Conservation (phyloP, 176 grass and related monocot genomes). For the Triticum monococcum region DNA sequence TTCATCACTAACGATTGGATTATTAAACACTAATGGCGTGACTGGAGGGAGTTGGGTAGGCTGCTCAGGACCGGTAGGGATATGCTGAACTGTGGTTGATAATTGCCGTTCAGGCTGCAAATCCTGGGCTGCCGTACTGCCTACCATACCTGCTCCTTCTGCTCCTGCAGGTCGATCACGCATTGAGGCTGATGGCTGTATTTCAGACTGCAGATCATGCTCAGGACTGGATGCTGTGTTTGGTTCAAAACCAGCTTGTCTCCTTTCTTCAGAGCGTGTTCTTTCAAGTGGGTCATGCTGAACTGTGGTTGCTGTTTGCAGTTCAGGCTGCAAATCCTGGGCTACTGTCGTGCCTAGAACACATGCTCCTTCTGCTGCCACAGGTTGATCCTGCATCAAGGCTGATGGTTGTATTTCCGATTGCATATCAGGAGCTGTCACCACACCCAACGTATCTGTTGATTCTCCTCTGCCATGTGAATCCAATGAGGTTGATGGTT, state of each 20-base stretch:
- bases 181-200: slow-evolving; percentile 20
- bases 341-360: not conserved
- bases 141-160: not conserved
- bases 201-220: not conserved
- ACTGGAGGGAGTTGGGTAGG: slow-evolving; percentile 27
- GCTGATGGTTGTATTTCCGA: not conserved
- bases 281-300: slow-evolving; percentile 27
- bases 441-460: not conserved
- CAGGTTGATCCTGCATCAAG: too few species aligned
- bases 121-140: slow-evolving; percentile 12
- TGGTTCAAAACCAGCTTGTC: slow-evolving; percentile 24
- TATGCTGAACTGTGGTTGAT: slow-evolving; percentile 15
- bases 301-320: slow-evolving; percentile 14
- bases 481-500: slow-evolving; percentile 25
- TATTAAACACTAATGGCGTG: slow-evolving; percentile 11
- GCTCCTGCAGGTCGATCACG: slow-evolving; percentile 30
- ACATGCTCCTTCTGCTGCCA: slow-evolving; percentile 10
- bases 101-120: slow-evolving; percentile 23
- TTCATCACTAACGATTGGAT: slow-evolving; percentile 27
- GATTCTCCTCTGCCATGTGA: not conserved
- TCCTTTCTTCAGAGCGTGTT: slow-evolving; percentile 24
- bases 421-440: slow-evolving; percentile 3
- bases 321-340: slow-evolving; percentile 26
- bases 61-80: slow-evolving; percentile 6
- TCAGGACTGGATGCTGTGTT: not conserved